phyloP scores from a whole-genome alignment of 805 yeast genomes.

The Vanderwaltozyma yarrowii region DNA sequence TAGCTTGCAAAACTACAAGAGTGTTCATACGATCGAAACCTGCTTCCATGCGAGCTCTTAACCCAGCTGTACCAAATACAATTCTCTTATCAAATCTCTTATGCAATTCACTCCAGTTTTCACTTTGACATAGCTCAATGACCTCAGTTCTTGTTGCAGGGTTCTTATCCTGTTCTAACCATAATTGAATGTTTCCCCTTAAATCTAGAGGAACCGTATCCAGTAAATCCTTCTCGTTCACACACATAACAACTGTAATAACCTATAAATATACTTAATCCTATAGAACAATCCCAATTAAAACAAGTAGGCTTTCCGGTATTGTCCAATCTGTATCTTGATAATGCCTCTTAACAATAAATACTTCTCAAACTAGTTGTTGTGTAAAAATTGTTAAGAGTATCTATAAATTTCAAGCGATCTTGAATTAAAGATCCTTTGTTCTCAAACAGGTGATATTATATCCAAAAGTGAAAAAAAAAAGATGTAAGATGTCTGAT shows the following conservation, averaged over 20 bases:
- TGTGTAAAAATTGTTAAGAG: too few species aligned
- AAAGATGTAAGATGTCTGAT: too few species aligned
- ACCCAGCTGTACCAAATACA: constrained; percentile 88
- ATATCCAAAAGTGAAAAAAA: too few species aligned
- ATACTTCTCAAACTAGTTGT: too few species aligned
- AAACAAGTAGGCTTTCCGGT: too few species aligned
- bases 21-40: constrained; percentile 86
- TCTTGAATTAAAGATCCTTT: too few species aligned
- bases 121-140: constrained; percentile 29
- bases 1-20: constrained; percentile 80
- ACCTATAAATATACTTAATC: too few species aligned
- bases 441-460: too few species aligned
- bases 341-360: too few species aligned
- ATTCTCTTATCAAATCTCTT: constrained; percentile 49
- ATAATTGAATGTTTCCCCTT: constrained; percentile 8
- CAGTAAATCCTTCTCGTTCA: background rate
- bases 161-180: constrained; percentile 29
- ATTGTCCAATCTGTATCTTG: too few species aligned
- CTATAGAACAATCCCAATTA: too few species aligned
- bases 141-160: constrained; percentile 49
- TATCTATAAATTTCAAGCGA: too few species aligned
- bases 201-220: constrained; percentile 10
- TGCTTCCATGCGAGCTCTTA: constrained; percentile 80
- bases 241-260: background rate
- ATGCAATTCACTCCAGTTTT: constrained; percentile 38